These are phyloP conservation scores for Xerocomellus chrysenteron DNA, from an alignment of 768 basidiomycete genomes.

Conservation along the genomic window DNA sequence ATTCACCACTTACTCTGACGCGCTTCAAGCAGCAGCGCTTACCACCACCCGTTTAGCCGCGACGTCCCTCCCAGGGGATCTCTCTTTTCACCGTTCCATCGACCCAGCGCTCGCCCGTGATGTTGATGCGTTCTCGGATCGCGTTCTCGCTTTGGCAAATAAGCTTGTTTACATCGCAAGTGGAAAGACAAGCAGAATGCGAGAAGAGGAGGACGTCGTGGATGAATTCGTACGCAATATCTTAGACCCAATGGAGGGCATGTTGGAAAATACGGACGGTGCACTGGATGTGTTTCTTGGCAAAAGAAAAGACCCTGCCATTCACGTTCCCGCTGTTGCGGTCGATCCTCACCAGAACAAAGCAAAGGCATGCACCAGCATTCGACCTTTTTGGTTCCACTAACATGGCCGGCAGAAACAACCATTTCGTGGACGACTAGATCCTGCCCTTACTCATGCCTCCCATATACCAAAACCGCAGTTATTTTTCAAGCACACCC, in stretches of 20 bases:
- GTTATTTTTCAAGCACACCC: conserved; percentile 57
- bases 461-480: conserved; percentile 82
- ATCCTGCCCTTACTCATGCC: conserved; percentile 71
- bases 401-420: conserved; percentile 33
- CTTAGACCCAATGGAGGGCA: conserved; percentile 80
- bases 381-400: not conserved
- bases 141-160: conserved; percentile 67
- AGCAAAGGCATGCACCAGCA: conserved; percentile 30
- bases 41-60: conserved; percentile 62
- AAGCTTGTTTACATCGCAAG: conserved; percentile 55
- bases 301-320: conserved; percentile 62
- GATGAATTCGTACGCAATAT: conserved; percentile 78
- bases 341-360: conserved; percentile 18
- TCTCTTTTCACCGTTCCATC: conserved; percentile 88
- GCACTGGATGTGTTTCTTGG: conserved; percentile 79
- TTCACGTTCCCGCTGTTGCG: conserved; percentile 50
- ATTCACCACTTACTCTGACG: conserved; percentile 55
- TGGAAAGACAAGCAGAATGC: conserved; percentile 40
- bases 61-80: conserved; percentile 62
- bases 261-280: conserved; percentile 85
- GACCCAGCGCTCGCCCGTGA: conserved; percentile 66
- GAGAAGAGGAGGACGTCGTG: conserved; percentile 75
- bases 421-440: conserved; percentile 44
- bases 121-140: conserved; percentile 66
- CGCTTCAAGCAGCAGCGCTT: conserved; percentile 60